Conservation (phyloP, 2,329 filamentous ascomycete species). For the Intubia oerlemansii region DNA sequence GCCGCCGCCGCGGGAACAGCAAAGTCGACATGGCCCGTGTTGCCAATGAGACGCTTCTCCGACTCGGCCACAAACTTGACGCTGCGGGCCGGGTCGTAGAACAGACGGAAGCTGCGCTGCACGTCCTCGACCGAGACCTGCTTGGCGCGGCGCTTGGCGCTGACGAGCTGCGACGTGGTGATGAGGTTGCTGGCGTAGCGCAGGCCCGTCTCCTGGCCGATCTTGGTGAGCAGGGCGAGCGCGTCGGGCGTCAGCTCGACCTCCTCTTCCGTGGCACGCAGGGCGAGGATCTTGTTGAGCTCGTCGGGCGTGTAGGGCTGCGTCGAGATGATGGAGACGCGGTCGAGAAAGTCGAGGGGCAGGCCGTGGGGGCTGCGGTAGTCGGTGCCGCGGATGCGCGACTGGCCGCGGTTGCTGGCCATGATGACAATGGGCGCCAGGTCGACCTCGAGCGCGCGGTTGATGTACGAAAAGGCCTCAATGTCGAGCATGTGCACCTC, state of each 20-base stretch:
- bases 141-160: slow-evolving; percentile 65
- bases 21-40: slow-evolving; percentile 63
- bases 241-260: slow-evolving; percentile 81
- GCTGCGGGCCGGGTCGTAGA: slow-evolving; percentile 76
- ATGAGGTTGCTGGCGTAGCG: slow-evolving; percentile 97
- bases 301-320: slow-evolving; percentile 66
- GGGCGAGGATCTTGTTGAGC: slow-evolving; percentile 77
- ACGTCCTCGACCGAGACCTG: slow-evolving; percentile 77
- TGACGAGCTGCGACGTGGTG: slow-evolving; percentile 75
- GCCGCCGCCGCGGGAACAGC: slow-evolving; percentile 16
- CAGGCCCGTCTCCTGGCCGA: slow-evolving; percentile 77
- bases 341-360: slow-evolving; percentile 86
- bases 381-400: slow-evolving; percentile 79
- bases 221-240: slow-evolving; percentile 82
- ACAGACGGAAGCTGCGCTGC: slow-evolving; percentile 79
- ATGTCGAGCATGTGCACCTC: slow-evolving; percentile 99
- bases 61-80: slow-evolving; percentile 79
- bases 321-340: slow-evolving; percentile 90
- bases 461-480: slow-evolving; percentile 97
- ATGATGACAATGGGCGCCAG: slow-evolving; percentile 96
- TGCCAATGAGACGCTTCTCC: slow-evolving; percentile 82
- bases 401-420: slow-evolving; percentile 88
- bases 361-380: slow-evolving; percentile 87
- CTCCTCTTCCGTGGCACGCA: slow-evolving; percentile 89
- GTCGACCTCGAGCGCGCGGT: slow-evolving; percentile 86